phyloP scores from a whole-genome alignment of 371 early-diverging fungal genomes.

The Circinella minor region DNA sequence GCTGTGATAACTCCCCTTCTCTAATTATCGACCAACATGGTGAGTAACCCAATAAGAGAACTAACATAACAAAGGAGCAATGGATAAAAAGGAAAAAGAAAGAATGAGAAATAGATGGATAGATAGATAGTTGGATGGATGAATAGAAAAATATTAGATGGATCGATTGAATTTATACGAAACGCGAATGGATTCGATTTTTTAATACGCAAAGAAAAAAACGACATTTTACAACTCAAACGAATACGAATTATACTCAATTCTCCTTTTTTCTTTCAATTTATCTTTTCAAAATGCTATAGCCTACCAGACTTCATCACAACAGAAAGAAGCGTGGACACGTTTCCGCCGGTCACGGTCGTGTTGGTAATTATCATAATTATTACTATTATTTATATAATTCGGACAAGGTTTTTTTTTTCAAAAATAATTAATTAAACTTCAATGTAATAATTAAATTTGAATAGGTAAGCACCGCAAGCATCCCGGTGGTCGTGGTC shows the following conservation, averaged over 20 bases:
- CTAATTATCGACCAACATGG: constrained; percentile 20
- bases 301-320: constrained; percentile 88
- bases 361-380: constrained; percentile 53
- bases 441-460: neutral
- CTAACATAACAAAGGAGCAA: neutral
- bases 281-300: too few species aligned
- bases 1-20: constrained; percentile 1
- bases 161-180: neutral
- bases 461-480: constrained; percentile 98
- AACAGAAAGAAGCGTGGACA: constrained; percentile 93
- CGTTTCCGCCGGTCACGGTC: constrained; percentile 95
- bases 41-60: neutral
- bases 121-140: constrained; percentile 13
- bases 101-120: constrained; percentile 2
- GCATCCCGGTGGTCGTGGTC: constrained; percentile 99
- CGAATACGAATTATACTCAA: too few species aligned
- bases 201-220: too few species aligned
- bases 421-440: neutral
- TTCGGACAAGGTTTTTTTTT: too few species aligned
- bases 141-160: too few species aligned
- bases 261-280: too few species aligned
- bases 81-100: neutral
- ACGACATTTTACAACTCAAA: neutral
- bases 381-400: neutral
- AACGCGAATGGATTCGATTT: neutral